Conservation (phyloP, 805 yeast species). For the Candida mattraensis region DNA sequence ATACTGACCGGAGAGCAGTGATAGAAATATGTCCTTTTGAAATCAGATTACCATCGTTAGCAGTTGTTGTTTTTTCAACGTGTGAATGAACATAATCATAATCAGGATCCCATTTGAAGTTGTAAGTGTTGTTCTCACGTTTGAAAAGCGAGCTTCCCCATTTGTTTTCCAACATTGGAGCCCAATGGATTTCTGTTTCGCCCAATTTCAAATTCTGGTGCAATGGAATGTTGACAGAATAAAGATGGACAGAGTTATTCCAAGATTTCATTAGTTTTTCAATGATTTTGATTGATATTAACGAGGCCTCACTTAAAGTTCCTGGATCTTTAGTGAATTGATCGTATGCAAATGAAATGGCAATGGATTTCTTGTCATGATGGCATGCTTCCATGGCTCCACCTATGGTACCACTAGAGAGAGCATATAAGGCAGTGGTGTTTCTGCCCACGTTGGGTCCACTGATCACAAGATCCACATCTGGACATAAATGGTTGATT, state of each 20-base stretch:
- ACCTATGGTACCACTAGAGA: slow-evolving; percentile 94
- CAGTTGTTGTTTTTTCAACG: slow-evolving; percentile 41
- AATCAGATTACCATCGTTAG: slow-evolving; percentile 71
- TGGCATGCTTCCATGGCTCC: slow-evolving; percentile 94
- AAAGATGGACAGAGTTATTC: slow-evolving; percentile 62
- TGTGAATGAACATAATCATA: slow-evolving; percentile 64
- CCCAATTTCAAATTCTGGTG: slow-evolving; percentile 48
- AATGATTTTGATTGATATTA: slow-evolving; percentile 63
- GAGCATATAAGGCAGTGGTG: slow-evolving; percentile 81
- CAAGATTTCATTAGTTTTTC: slow-evolving; percentile 59
- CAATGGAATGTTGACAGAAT: slow-evolving; percentile 83
- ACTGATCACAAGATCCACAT: slow-evolving; percentile 81
- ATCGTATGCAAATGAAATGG: slow-evolving; percentile 80
- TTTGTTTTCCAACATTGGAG: slow-evolving; percentile 77
- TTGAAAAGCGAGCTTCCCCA: slow-evolving; percentile 53
- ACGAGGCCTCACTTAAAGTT: slow-evolving; percentile 63
- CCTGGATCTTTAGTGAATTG: slow-evolving; percentile 44
- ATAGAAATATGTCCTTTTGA: slow-evolving; percentile 62
- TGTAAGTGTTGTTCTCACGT: slow-evolving; percentile 35
- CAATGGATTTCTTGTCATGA: slow-evolving; percentile 68
- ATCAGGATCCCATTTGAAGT: slow-evolving; percentile 83
- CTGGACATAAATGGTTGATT: slow-evolving; percentile 59
- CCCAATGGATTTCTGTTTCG: slow-evolving; percentile 61
- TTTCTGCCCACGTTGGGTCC: slow-evolving; percentile 98
- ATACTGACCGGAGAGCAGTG: slow-evolving; percentile 72